Percentiles rank a stretch among this genome's conserved stretches.
Evolutionary conservation across 2,329 filamentous ascomycete genomes (phyloP).

Genomic region (Gaeumannomyces tritici): DNA sequence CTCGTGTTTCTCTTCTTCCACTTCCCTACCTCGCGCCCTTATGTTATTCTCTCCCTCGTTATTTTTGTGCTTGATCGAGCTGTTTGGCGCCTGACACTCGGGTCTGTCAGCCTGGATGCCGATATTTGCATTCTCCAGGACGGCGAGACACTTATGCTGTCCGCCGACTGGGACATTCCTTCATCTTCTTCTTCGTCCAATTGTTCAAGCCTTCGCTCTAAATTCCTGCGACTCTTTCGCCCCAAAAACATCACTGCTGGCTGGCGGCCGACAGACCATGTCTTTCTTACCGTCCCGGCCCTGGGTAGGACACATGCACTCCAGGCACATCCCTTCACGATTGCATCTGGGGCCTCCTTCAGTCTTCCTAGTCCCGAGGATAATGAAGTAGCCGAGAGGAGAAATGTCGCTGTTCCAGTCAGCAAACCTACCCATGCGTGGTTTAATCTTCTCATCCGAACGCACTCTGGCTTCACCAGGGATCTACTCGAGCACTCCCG

Average conservation of each 20-base stretch:
- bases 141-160: constrained; percentile 41
- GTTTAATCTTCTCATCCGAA: constrained; percentile 49
- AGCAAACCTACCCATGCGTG: constrained; percentile 29
- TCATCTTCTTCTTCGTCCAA: background rate
- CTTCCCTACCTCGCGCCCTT: constrained; percentile 39
- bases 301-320: constrained; percentile 41
- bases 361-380: background rate
- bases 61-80: constrained; percentile 51
- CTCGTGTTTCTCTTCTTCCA: constrained; percentile 52
- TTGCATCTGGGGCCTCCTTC: constrained; percentile 47
- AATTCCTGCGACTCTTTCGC: constrained; percentile 7
- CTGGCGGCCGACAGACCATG: constrained; percentile 53
- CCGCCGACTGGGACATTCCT: constrained; percentile 25
- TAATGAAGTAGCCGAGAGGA: background rate
- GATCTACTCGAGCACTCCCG: constrained; percentile 42
- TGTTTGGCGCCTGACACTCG: constrained; percentile 45
- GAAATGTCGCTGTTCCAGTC: background rate
- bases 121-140: constrained; percentile 45
- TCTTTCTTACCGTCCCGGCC: constrained; percentile 50
- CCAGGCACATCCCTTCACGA: constrained; percentile 59
- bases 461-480: constrained; percentile 48
- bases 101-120: constrained; percentile 35
- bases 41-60: constrained; percentile 38
- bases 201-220: constrained; percentile 3
- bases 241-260: constrained; percentile 32